These are phyloP conservation scores for Myxozyma nipponensis DNA, from an alignment of 805 yeast species.

Conservation along the genomic window DNA sequence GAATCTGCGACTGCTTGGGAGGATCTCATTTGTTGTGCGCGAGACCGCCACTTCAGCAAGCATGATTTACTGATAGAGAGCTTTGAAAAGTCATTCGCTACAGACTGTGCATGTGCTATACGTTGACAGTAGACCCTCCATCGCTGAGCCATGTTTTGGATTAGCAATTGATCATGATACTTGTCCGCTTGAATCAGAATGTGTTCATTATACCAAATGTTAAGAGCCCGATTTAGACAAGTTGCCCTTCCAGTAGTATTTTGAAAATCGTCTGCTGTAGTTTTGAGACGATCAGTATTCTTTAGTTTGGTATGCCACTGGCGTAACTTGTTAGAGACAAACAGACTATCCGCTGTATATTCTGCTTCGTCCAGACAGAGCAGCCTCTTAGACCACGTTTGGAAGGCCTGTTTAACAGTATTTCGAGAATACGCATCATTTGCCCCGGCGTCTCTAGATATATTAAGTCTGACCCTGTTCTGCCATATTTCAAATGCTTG, in stretches of 20 bases:
- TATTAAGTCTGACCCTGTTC: slow-evolving; percentile 1
- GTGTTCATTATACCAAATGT: slow-evolving; percentile 5
- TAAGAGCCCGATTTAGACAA: background rate
- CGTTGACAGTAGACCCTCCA: slow-evolving; percentile 7
- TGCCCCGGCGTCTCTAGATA: slow-evolving; percentile 1
- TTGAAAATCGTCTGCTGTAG: background rate
- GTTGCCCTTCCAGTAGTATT: background rate
- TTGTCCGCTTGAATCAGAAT: slow-evolving; percentile 1
- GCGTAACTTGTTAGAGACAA: background rate
- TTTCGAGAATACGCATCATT: background rate
- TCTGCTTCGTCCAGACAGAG: background rate
- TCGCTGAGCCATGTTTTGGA: background rate
- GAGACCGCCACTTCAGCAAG: slow-evolving; percentile 3
- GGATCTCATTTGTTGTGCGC: background rate
- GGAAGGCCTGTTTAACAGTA: background rate
- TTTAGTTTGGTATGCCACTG: background rate
- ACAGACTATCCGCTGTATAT: background rate
- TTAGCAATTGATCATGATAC: slow-evolving; percentile 4
- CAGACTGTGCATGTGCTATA: slow-evolving; percentile 2
- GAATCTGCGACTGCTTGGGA: slow-evolving; percentile 9
- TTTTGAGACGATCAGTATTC: background rate
- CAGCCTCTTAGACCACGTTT: background rate
- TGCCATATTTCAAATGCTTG: slow-evolving; percentile 21
- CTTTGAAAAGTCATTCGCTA: slow-evolving; percentile 3
- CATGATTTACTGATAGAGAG: background rate